Evolutionary conservation across 2,329 filamentous ascomycete species (phyloP).

Genomic region (Peltaster fructicola): DNA sequence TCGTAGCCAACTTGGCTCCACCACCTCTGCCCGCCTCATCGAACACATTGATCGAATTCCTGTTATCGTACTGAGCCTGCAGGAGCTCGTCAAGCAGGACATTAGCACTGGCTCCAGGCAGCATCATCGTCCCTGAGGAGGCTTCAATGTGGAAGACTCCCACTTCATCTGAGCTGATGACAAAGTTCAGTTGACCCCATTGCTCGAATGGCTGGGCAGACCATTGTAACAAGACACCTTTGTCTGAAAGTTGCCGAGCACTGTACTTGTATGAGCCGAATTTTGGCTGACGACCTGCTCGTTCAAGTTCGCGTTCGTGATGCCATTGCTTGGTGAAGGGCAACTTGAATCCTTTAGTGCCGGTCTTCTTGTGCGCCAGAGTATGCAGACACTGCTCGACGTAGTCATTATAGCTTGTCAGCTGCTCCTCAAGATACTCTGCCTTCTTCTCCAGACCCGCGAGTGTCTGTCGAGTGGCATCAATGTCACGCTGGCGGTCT

Average conservation of each 20-base stretch:
- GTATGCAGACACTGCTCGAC: slow-evolving; percentile 98
- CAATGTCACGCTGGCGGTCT: slow-evolving; percentile 78
- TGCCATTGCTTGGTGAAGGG: slow-evolving; percentile 99
- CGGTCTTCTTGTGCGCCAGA: slow-evolving; percentile 86
- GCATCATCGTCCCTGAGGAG: slow-evolving; percentile 80
- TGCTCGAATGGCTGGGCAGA: slow-evolving; percentile 63
- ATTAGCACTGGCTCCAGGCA: slow-evolving; percentile 77
- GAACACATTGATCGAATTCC: slow-evolving; percentile 91
- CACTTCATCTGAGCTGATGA: slow-evolving; percentile 84
- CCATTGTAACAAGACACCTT: slow-evolving; percentile 90
- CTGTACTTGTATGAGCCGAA: slow-evolving; percentile 98
- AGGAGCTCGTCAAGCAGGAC: slow-evolving; percentile 84
- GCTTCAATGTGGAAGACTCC: slow-evolving; percentile 89
- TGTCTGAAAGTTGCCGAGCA: slow-evolving; percentile 71
- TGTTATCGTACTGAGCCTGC: slow-evolving; percentile 92
- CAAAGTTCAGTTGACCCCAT: slow-evolving; percentile 85
- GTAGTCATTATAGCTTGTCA: slow-evolving; percentile 97
- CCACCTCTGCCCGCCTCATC: slow-evolving; percentile 34
- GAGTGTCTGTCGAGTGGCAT: slow-evolving; percentile 61
- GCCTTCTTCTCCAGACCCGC: slow-evolving; percentile 69
- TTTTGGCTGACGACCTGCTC: slow-evolving; percentile 81
- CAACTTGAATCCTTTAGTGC: slow-evolving; percentile 52
- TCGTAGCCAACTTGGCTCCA: slow-evolving; percentile 74
- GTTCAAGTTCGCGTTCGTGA: slow-evolving; percentile 88
- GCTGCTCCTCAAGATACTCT: slow-evolving; percentile 79